Evolutionary conservation across 805 yeast species (phyloP).

Genomic region (Ogataea nakhonphanomensis): DNA sequence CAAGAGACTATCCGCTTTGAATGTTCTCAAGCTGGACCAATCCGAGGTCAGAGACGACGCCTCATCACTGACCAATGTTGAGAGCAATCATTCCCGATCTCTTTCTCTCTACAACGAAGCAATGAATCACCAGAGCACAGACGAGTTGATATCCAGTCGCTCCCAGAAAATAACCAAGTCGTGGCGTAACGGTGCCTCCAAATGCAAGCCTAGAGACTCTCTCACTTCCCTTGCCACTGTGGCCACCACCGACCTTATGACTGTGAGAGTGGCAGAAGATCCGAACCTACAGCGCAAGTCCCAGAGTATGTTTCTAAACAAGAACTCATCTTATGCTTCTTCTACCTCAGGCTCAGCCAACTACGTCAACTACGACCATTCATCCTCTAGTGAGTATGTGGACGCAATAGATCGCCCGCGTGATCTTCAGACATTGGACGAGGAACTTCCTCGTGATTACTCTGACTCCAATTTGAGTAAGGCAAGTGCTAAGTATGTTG

Average conservation of each 20-base stretch:
- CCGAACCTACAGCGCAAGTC: conserved; percentile 38
- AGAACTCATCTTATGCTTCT: conserved; percentile 16
- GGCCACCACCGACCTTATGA: conserved; percentile 77
- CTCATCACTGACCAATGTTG: conserved; percentile 54
- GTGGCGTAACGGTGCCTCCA: conserved; percentile 51
- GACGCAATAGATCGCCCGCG: conserved; percentile 11
- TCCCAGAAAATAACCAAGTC: conserved; percentile 45
- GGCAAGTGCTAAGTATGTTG: conserved; percentile 42
- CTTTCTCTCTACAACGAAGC: conserved; percentile 38
- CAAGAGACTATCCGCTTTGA: conserved; percentile 45
- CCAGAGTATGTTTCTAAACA: conserved; percentile 33
- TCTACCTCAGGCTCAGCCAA: conserved; percentile 13
- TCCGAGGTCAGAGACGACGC: conserved; percentile 35
- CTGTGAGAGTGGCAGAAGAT: conserved; percentile 73
- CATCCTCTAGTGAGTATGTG: conserved; percentile 15
- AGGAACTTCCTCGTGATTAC: conserved; percentile 14
- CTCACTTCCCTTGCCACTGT: conserved; percentile 76
- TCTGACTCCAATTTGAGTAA: conserved; percentile 14
- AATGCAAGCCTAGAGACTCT: conserved; percentile 57
- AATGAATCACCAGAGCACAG: conserved; percentile 38
- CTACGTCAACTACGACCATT: conserved; percentile 11
- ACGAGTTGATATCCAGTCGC: conserved; percentile 31
- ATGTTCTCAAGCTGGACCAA: conserved; percentile 50
- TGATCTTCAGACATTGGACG: conserved; percentile 13
- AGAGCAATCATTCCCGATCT: conserved; percentile 31